Percentiles rank a stretch among this genome's conserved stretches.
These are phyloP conservation scores for Aspergillus amoenus DNA, from an alignment of 2,329 filamentous ascomycete species.

Conservation along the genomic window DNA sequence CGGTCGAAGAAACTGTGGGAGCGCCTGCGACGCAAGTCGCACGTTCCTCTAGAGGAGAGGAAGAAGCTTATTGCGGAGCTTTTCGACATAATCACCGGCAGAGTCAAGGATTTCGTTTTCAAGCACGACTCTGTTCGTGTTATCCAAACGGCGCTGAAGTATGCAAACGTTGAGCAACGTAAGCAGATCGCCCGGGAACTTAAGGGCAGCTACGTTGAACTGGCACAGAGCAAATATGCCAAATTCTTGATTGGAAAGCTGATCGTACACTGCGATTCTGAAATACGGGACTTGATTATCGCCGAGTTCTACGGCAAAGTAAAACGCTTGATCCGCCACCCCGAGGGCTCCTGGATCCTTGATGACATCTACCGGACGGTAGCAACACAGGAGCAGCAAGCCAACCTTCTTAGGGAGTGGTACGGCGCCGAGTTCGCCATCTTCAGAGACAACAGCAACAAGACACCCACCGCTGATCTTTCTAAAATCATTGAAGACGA, in stretches of 20 bases:
- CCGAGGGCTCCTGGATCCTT: constrained; percentile 95
- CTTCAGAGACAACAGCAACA: constrained; percentile 59
- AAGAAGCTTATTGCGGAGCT: constrained; percentile 84
- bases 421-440: constrained; percentile 92
- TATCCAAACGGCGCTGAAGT: constrained; percentile 95
- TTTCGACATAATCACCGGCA: constrained; percentile 85
- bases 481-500: constrained; percentile 70
- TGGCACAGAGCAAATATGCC: constrained; percentile 94
- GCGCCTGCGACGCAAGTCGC: constrained; percentile 84
- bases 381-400: constrained; percentile 83
- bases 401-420: constrained; percentile 85
- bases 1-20: constrained; percentile 98
- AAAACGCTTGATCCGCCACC: constrained; percentile 89
- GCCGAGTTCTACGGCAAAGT: constrained; percentile 95
- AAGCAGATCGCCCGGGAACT: constrained; percentile 85
- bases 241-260: constrained; percentile 97
- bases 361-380: constrained; percentile 94
- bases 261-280: constrained; percentile 83
- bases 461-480: constrained; percentile 60
- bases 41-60: constrained; percentile 85
- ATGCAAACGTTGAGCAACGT: constrained; percentile 80
- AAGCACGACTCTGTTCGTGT: constrained; percentile 98
- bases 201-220: constrained; percentile 75
- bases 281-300: constrained; percentile 84
- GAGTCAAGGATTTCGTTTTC: constrained; percentile 92